Evolutionary conservation across 495 filamentous ascomycete species (phyloP).

Genomic region (Aspergillus kassunensis): DNA sequence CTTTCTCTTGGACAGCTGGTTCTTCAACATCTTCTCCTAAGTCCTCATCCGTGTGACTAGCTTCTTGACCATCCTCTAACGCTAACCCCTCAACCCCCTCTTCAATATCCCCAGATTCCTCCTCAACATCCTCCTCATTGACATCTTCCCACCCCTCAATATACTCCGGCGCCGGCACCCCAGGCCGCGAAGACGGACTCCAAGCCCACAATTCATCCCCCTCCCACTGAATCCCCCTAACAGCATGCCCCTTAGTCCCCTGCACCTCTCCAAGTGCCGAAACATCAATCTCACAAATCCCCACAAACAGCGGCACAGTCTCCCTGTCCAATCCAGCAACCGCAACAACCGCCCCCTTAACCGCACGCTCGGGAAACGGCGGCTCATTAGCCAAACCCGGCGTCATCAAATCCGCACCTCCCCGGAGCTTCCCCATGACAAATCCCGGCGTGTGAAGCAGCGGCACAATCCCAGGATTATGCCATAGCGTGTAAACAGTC

Average conservation of each 20-base stretch:
- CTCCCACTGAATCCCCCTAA: constrained; percentile 65
- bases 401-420: constrained; percentile 72
- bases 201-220: constrained; percentile 71
- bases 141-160: constrained; percentile 40
- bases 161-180: constrained; percentile 47
- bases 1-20: constrained; percentile 37
- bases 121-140: constrained; percentile 26
- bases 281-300: constrained; percentile 65
- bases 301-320: constrained; percentile 61
- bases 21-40: constrained; percentile 17
- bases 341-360: constrained; percentile 60
- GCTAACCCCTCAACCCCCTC: constrained; percentile 37
- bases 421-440: constrained; percentile 60
- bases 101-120: constrained; percentile 35
- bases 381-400: constrained; percentile 67
- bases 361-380: constrained; percentile 60
- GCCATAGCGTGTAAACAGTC: constrained; percentile 68
- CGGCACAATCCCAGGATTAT: constrained; percentile 57
- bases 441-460: constrained; percentile 59
- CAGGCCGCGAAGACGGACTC: constrained; percentile 53
- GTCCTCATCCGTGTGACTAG: constrained; percentile 24
- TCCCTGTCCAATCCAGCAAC: constrained; percentile 59
- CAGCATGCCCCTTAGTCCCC: constrained; percentile 65
- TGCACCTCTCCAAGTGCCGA: constrained; percentile 52
- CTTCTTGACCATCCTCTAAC: constrained; percentile 31